phyloP scores from a whole-genome alignment of 306 rosid species.

The Gillenia trifoliata region DNA sequence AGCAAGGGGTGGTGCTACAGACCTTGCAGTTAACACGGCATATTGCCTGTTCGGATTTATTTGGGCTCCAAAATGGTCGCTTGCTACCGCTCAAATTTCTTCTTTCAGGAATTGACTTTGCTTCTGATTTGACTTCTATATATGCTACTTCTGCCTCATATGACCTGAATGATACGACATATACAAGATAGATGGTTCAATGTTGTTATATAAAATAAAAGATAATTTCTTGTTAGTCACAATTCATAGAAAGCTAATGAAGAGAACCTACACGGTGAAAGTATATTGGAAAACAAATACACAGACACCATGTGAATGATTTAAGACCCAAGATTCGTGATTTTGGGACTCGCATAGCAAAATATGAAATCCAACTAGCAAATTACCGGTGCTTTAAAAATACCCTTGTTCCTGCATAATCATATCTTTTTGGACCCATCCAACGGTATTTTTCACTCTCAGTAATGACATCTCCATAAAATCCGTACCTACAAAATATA shows the following conservation, averaged over 20 bases:
- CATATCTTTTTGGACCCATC: constrained; percentile 97
- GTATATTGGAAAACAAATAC: not conserved
- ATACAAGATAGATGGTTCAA: not conserved
- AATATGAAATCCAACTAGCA: constrained; percentile 2
- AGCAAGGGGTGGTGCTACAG: constrained; percentile 48
- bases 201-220: not conserved
- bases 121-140: constrained; percentile 63
- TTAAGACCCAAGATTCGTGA: not conserved
- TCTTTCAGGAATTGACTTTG: constrained; percentile 32
- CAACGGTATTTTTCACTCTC: constrained; percentile 95
- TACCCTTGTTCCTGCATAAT: constrained; percentile 88
- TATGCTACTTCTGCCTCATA: constrained; percentile 86
- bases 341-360: not conserved
- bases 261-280: not conserved
- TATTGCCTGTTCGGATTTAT: constrained; percentile 38
- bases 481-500: constrained; percentile 66
- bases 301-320: not conserved
- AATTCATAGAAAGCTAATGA: not conserved
- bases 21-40: constrained; percentile 73
- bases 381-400: constrained; percentile 75
- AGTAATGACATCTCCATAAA: constrained; percentile 93
- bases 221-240: not conserved
- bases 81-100: constrained; percentile 21
- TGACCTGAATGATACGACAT: constrained; percentile 48
- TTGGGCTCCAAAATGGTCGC: constrained; percentile 25